A percentile compares a stretch with the other conserved stretches of the same genome.
Evolutionary conservation across 805 yeast species (phyloP).

Genomic region (Yarrowia keelungensis): DNA sequence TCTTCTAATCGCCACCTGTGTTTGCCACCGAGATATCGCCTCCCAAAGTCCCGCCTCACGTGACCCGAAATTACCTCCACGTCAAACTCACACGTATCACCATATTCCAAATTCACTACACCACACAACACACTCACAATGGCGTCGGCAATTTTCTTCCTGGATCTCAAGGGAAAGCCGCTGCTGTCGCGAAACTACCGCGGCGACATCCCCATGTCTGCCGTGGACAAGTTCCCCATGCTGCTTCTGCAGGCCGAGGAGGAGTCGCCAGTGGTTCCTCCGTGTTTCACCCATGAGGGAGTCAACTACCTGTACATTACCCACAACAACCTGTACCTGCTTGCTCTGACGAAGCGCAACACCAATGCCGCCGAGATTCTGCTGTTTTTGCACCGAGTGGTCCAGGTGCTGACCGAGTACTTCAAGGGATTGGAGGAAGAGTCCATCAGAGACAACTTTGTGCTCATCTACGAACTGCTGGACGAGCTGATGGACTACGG

Average conservation of each 20-base stretch:
- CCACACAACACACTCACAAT: slow-evolving; percentile 44
- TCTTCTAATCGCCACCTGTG: no score
- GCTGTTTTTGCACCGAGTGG: slow-evolving; percentile 60
- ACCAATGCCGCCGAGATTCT: slow-evolving; percentile 64
- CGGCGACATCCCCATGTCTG: slow-evolving; percentile 67
- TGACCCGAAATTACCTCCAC: slow-evolving; percentile 30
- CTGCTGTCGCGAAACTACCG: slow-evolving; percentile 72
- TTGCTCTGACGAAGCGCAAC: slow-evolving; percentile 49
- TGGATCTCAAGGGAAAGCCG: slow-evolving; percentile 72
- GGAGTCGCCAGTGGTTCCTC: slow-evolving; percentile 51
- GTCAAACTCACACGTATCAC: slow-evolving; percentile 30
- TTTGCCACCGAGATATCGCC: no score
- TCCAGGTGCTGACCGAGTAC: slow-evolving; percentile 56
- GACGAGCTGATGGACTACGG: slow-evolving; percentile 94
- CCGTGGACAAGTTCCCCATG: slow-evolving; percentile 68
- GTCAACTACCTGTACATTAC: slow-evolving; percentile 62
- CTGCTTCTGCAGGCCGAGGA: slow-evolving; percentile 57
- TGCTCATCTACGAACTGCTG: slow-evolving; percentile 77
- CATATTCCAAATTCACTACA: slow-evolving; percentile 4
- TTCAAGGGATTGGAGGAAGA: slow-evolving; percentile 62
- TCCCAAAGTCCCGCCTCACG: neutral
- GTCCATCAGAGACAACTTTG: slow-evolving; percentile 71
- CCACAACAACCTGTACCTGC: slow-evolving; percentile 57
- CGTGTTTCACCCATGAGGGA: slow-evolving; percentile 59
- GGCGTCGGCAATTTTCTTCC: slow-evolving; percentile 76